Evolutionary conservation across 2,329 filamentous ascomycete genomes (phyloP).

Genomic region (Monascus ruber): DNA sequence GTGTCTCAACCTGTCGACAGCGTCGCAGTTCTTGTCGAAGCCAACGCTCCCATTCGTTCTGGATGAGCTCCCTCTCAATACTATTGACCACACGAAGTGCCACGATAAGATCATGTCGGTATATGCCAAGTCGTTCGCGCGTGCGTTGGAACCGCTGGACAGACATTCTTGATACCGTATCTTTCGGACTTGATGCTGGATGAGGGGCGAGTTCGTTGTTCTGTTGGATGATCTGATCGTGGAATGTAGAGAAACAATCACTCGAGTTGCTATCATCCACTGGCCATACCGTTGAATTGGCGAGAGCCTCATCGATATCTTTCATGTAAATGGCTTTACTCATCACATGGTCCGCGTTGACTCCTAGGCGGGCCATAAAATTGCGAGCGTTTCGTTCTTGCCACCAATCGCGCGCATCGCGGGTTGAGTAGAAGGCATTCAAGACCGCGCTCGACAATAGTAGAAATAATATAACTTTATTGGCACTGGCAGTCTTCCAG

Average conservation of each 20-base stretch:
- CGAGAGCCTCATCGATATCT: conserved; percentile 61
- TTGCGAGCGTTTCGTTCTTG: conserved; percentile 64
- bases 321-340: conserved; percentile 72
- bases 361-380: conserved; percentile 73
- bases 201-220: conserved; percentile 20
- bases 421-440: conserved; percentile 65
- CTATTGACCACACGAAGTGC: conserved; percentile 82
- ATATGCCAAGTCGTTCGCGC: conserved; percentile 69
- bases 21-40: conserved; percentile 64
- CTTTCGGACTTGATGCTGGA: conserved; percentile 14
- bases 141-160: conserved; percentile 59
- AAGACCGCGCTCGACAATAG: conserved; percentile 57
- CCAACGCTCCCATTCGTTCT: conserved; percentile 91
- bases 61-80: conserved; percentile 74
- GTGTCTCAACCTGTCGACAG: conserved; percentile 52
- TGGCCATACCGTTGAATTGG: conserved; percentile 21
- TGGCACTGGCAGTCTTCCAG: conserved; percentile 58
- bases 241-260: conserved; percentile 34
- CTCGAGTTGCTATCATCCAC: conserved; percentile 15
- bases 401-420: conserved; percentile 71
- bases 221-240: conserved; percentile 28
- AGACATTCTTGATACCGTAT: conserved; percentile 20
- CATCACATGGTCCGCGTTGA: conserved; percentile 69
- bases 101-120: conserved; percentile 82
- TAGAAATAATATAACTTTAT: conserved; percentile 61